Evolutionary conservation across 495 filamentous ascomycete species (phyloP).

Genomic region (Poronia punctata): DNA sequence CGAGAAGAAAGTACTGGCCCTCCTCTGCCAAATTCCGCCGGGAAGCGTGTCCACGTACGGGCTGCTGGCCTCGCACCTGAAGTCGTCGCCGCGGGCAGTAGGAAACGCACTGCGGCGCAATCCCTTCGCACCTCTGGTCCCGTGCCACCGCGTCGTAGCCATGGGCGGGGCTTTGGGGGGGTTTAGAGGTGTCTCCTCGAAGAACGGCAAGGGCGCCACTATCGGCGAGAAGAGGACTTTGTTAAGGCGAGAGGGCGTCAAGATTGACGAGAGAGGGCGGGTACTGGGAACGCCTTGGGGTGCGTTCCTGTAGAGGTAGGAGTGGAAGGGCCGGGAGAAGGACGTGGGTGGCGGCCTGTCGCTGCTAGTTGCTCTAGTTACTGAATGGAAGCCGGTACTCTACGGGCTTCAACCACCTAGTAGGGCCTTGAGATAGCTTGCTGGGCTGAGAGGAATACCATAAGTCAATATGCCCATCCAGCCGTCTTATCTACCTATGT

Average conservation of each 20-base stretch:
- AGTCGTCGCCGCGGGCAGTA: constrained; percentile 69
- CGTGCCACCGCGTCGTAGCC: constrained; percentile 46
- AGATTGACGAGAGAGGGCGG: constrained; percentile 29
- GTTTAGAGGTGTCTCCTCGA: constrained; percentile 41
- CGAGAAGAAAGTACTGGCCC: constrained; percentile 54
- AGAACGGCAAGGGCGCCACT: constrained; percentile 33
- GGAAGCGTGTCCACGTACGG: constrained; percentile 70
- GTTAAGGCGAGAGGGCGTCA: constrained; percentile 34
- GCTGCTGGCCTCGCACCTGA: constrained; percentile 56
- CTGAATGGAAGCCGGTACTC: too few species aligned
- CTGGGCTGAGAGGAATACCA: too few species aligned
- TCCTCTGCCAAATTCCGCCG: constrained; percentile 62
- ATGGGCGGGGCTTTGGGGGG: constrained; percentile 40
- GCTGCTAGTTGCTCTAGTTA: too few species aligned
- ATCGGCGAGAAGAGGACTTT: constrained; percentile 37
- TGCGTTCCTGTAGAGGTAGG: constrained; percentile 20
- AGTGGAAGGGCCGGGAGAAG: not conserved
- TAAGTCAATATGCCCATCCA: too few species aligned
- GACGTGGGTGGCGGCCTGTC: too few species aligned
- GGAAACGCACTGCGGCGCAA: constrained; percentile 70
- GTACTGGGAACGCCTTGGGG: constrained; percentile 41
- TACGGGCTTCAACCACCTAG: too few species aligned
- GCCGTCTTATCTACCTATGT: too few species aligned
- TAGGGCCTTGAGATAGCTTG: too few species aligned
- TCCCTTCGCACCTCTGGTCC: constrained; percentile 60